A percentile compares a stretch with the other conserved stretches of the same genome.
phyloP scores from a whole-genome alignment of 2,329 filamentous ascomycete genomes.

The Monilinia fructigena region DNA sequence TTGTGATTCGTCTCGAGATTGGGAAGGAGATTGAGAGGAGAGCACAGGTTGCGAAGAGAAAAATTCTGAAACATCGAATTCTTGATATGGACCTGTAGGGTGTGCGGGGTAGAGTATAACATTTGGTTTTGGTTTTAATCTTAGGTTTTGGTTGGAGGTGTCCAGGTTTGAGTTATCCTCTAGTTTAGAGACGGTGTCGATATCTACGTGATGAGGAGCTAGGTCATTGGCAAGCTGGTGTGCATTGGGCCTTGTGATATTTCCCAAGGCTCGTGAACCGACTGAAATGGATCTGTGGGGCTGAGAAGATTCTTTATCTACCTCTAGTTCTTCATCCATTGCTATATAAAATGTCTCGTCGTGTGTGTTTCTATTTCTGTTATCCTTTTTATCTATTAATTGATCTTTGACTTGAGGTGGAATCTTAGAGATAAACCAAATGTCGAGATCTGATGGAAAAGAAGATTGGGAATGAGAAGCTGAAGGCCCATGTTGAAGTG shows the following conservation, averaged over 20 bases:
- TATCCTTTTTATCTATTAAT: background rate
- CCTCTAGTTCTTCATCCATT: background rate
- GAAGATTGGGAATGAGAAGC: background rate
- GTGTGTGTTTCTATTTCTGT: background rate
- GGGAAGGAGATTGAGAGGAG: background rate
- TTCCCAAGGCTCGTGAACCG: background rate
- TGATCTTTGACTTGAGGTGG: background rate
- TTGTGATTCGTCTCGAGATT: background rate
- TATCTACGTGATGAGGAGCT: background rate
- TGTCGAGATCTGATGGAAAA: background rate
- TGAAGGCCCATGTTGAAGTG: background rate
- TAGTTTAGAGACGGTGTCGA: background rate
- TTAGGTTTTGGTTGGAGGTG: background rate
- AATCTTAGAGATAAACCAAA: background rate
- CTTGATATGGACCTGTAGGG: conserved; percentile 8
- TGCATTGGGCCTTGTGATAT: background rate
- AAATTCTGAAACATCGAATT: background rate
- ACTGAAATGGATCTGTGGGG: background rate
- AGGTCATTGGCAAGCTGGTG: too few relatives aligned
- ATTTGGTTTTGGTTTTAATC: background rate
- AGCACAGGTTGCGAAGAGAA: background rate
- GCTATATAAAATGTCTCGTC: background rate
- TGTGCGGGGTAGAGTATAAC: conserved; percentile 5
- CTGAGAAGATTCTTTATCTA: background rate
- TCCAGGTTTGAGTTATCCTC: background rate